A percentile compares a stretch with the other conserved stretches of the same genome.
Evolutionary conservation across 2,329 filamentous ascomycete genomes (phyloP).

Genomic region (Pseudovirgaria hyperparasitica): DNA sequence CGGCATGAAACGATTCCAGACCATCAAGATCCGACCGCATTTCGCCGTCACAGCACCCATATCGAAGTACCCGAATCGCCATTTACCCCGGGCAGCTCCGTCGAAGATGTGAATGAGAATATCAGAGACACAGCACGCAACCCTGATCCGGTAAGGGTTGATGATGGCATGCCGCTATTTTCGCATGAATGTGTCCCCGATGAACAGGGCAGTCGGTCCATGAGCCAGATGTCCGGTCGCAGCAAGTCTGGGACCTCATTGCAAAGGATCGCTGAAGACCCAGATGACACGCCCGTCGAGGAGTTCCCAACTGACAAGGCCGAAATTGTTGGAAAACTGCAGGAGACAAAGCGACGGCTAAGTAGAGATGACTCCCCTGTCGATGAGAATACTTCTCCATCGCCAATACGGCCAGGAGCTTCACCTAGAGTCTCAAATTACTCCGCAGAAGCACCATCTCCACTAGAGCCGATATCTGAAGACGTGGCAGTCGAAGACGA

Average conservation of each 20-base stretch:
- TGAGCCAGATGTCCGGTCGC: neutral
- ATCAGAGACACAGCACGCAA: neutral
- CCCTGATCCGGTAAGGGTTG: conserved; percentile 2
- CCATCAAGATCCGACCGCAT: too few relatives aligned
- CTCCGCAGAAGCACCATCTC: conserved; percentile 18
- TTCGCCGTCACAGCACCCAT: too few relatives aligned
- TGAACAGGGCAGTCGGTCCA: neutral
- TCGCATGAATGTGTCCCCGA: conserved; percentile 3
- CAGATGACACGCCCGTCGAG: conserved; percentile 4
- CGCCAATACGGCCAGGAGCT: too few relatives aligned
- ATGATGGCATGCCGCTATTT: conserved; percentile 3
- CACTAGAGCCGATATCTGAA: conserved; percentile 16
- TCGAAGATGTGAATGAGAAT: neutral
- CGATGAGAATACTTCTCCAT: too few relatives aligned
- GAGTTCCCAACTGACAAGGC: conserved; percentile 11
- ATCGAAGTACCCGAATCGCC: neutral
- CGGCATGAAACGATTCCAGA: too few relatives aligned
- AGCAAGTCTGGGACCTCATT: too few relatives aligned
- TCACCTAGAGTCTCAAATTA: conserved; percentile 14
- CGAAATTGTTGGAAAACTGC: conserved; percentile 15
- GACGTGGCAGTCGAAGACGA: conserved; percentile 17
- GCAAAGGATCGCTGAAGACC: neutral
- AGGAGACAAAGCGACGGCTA: conserved; percentile 16
- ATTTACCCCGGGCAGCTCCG: neutral
- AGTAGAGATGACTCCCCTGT: too few relatives aligned